Evolutionary conservation across 768 basidiomycete genomes (phyloP), one percentile per base, ranked within the genome.

Genomic region (Sarcodon aspratus): DNA sequence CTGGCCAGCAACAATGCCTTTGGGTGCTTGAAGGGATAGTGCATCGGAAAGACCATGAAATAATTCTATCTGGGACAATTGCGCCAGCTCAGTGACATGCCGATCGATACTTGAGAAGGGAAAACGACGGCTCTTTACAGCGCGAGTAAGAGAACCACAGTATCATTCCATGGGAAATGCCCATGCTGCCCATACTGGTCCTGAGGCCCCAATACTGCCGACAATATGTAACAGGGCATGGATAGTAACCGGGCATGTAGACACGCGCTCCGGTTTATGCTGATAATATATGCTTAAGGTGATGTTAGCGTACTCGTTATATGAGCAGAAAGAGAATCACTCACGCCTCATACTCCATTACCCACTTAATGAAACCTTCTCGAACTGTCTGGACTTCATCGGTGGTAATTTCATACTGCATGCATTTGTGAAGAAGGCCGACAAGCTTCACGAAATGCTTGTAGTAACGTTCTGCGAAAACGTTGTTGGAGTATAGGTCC

Each of bases 401-500:
- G 12, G 37, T 31, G 0, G 57, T 53, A n/a, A 68, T 55, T 47
- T 66, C 63, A 31, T 64, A 69, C 42, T 70, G 59, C 6, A 75
- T 61, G 50, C 65, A 69, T 0, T 49, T 50, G 42, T 63, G 59
- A 43, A 74, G 53, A 3, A 74, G 62, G 3, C 52, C 36, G 15
- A 71, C 65, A 11, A 76, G 65, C 3, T 58, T 17, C 6, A 72
- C 45, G 50, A 74, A 73, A 51, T 76, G 73, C 0, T 62, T 51
- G 51, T 68, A 75, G 53, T 72, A 74, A 3, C 47, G 47, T 9
- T 58, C 18, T 45, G 7, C 9, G 32, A 54, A 74, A 74, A 0
- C 59, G 54, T 8, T 59, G 35, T 3, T 47, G 47, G 3, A 75
- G 55, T 7, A 66, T 53, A 1, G 71, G 73, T 0, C 56, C 69